These are phyloP conservation scores for Phialophora macrospora DNA, from an alignment of 2,329 filamentous ascomycete genomes.

Conservation along the genomic window DNA sequence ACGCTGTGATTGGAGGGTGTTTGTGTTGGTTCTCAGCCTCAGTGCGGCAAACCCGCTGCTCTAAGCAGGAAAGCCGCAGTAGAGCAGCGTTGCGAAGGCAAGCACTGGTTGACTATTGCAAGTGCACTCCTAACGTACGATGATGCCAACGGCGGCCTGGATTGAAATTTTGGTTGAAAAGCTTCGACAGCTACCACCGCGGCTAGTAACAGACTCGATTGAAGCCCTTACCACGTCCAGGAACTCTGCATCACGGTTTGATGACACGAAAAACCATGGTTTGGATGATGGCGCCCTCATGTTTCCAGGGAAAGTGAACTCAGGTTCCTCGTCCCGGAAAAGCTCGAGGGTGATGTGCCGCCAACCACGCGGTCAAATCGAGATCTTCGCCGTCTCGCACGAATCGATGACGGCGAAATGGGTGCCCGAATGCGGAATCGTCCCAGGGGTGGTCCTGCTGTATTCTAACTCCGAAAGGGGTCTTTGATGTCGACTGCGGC, in stretches of 20 bases:
- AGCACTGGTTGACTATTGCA: conserved; percentile 12
- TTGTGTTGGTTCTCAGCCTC: not conserved
- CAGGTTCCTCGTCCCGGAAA: conserved; percentile 12
- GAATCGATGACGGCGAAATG: not conserved
- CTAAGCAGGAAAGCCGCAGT: conserved; percentile 2
- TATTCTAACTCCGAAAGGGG: not conserved
- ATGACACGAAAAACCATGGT: conserved; percentile 26
- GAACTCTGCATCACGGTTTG: conserved; percentile 30
- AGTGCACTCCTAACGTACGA: conserved; percentile 13
- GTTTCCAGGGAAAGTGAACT: conserved; percentile 16
- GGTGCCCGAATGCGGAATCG: not conserved
- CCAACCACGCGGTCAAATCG: not conserved
- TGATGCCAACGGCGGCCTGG: conserved; percentile 7
- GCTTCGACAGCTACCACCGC: conserved; percentile 26
- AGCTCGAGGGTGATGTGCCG: conserved; percentile 1
- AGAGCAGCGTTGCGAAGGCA: conserved; percentile 1
- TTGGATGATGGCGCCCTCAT: conserved; percentile 26
- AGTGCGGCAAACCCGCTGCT: not conserved
- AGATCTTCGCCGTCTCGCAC: not conserved
- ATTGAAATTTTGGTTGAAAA: conserved; percentile 18
- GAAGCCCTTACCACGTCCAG: conserved; percentile 24
- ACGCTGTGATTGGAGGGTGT: not conserved
- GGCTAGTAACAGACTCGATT: conserved; percentile 21
- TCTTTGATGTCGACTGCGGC: not conserved
- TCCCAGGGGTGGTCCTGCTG: not conserved